These are phyloP conservation scores for Aspergillus alliaceus DNA, from an alignment of 2,329 filamentous ascomycete species.

Conservation along the genomic window DNA sequence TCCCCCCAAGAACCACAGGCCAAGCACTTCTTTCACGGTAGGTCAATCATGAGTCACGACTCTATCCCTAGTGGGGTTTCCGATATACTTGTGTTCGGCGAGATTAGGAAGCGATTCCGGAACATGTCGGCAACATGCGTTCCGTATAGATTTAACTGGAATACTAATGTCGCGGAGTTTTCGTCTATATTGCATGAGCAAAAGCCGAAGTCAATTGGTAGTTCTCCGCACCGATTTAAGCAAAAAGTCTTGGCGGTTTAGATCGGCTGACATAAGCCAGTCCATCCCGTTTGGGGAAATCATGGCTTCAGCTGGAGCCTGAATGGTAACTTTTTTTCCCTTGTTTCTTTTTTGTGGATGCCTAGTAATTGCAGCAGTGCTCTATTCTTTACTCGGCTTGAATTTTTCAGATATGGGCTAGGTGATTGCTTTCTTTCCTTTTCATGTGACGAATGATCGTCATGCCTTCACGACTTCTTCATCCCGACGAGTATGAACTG, in stretches of 20 bases:
- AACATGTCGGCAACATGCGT: not conserved
- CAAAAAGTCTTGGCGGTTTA: not conserved
- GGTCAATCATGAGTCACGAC: slow-evolving; percentile 2
- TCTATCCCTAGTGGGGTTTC: not conserved
- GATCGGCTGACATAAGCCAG: slow-evolving; percentile 4
- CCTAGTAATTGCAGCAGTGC: not conserved
- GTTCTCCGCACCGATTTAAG: not conserved
- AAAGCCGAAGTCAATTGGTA: not conserved
- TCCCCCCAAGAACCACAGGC: not conserved
- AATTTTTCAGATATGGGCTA: slow-evolving; percentile 17
- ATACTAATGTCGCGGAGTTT: not conserved
- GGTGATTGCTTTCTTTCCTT: slow-evolving; percentile 6
- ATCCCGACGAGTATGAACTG: slow-evolving; percentile 45
- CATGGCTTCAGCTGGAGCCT: not conserved
- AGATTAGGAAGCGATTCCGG: not conserved
- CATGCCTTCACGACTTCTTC: slow-evolving; percentile 40
- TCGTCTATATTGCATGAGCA: not conserved
- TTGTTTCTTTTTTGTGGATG: not conserved
- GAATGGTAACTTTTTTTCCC: not conserved
- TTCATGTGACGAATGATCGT: slow-evolving; percentile 15
- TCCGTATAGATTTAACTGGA: not conserved
- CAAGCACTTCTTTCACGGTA: not conserved
- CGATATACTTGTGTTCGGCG: not conserved
- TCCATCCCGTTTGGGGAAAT: not conserved
- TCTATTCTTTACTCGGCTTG: slow-evolving; percentile 1